Evolutionary conservation across 805 yeast genomes (phyloP).

Genomic region (Metschnikowia bowlesiae): DNA sequence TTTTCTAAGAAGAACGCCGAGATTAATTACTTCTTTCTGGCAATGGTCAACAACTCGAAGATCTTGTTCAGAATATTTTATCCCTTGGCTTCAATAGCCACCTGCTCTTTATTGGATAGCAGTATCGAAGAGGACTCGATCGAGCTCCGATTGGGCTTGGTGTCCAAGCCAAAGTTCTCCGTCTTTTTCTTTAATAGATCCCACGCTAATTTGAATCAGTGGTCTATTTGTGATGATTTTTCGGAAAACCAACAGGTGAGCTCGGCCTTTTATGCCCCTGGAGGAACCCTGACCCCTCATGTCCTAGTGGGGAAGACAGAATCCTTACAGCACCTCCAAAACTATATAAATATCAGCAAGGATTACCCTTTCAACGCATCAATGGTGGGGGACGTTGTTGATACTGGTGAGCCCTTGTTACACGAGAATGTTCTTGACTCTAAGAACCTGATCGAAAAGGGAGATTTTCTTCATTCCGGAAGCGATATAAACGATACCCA

Average conservation of each 20-base stretch:
- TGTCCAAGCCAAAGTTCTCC: slow-evolving; percentile 71
- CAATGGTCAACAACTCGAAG: slow-evolving; percentile 61
- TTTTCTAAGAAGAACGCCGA: slow-evolving; percentile 67
- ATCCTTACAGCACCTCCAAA: slow-evolving; percentile 50
- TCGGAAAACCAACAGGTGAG: slow-evolving; percentile 80
- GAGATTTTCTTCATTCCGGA: slow-evolving; percentile 1
- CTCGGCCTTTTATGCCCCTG: slow-evolving; percentile 52
- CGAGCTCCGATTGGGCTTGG: slow-evolving; percentile 48
- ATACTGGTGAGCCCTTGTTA: neutral
- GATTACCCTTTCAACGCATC: slow-evolving; percentile 3
- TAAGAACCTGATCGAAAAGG: neutral
- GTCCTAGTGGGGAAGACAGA: slow-evolving; percentile 54
- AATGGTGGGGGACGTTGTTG: neutral
- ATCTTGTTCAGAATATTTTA: slow-evolving; percentile 70
- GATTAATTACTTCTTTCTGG: slow-evolving; percentile 73
- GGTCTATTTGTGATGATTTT: slow-evolving; percentile 82
- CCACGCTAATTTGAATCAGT: slow-evolving; percentile 52
- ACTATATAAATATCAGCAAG: slow-evolving; percentile 40
- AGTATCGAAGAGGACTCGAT: slow-evolving; percentile 35
- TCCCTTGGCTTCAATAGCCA: slow-evolving; percentile 56
- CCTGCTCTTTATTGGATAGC: slow-evolving; percentile 53
- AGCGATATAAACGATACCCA: neutral
- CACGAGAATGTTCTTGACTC: neutral
- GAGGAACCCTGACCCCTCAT: slow-evolving; percentile 62
- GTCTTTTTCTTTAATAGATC: slow-evolving; percentile 63